Conservation (phyloP, 345 rosid species). For the Populus deltoides region DNA sequence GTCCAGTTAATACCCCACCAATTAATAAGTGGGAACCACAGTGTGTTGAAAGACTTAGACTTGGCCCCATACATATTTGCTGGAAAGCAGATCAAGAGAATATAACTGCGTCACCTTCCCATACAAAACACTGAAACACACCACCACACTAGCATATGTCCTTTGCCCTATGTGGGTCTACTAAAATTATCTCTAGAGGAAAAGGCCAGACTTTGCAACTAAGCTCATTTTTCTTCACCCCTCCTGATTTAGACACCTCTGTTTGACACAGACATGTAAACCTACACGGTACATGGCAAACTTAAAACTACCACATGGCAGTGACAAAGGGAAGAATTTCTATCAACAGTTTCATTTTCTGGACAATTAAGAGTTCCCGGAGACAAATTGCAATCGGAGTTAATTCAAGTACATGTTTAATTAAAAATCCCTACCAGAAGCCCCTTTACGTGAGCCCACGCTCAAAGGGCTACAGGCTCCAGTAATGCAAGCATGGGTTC, state of each 20-base stretch:
- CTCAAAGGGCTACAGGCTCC: too few species aligned
- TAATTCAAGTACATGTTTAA: too few species aligned
- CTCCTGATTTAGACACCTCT: not conserved
- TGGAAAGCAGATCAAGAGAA: constrained; percentile 47
- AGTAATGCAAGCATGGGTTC: too few species aligned
- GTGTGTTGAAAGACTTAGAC: constrained; percentile 8
- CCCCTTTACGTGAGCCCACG: too few species aligned
- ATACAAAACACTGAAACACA: not conserved
- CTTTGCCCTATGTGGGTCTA: not conserved
- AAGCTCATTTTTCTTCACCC: not conserved
- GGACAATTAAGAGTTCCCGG: too few species aligned
- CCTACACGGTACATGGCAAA: not conserved
- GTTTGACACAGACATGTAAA: not conserved
- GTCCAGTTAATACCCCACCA: constrained; percentile 20
- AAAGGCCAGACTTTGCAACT: not conserved
- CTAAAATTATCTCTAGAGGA: not conserved
- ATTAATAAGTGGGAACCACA: constrained; percentile 26
- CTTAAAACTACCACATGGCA: not conserved
- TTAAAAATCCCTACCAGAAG: too few species aligned
- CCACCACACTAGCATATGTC: not conserved
- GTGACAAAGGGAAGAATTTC: not conserved
- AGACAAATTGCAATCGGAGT: too few species aligned
- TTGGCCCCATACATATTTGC: constrained; percentile 35
- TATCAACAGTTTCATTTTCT: too few species aligned
- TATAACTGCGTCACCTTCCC: constrained; percentile 21